Conservation (phyloP, 31 red algal genomes). For the Porphyra umbilicalis region DNA sequence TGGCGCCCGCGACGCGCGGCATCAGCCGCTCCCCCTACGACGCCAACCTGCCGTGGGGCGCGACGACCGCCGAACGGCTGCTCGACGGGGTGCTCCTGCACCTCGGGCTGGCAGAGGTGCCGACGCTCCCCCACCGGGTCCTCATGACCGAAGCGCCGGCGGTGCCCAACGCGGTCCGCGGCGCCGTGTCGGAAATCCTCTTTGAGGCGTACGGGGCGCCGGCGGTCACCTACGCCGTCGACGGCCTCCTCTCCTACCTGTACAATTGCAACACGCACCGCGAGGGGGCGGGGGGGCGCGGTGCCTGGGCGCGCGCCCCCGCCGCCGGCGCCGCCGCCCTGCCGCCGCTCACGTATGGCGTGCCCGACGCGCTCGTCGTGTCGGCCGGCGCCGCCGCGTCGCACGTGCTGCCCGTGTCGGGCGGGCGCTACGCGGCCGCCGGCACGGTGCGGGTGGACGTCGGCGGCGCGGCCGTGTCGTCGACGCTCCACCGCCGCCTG, state of each 20-base stretch:
- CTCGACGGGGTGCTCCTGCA: slow-evolving; percentile 60
- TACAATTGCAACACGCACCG: slow-evolving; percentile 33
- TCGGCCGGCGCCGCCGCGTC: slow-evolving; percentile 50
- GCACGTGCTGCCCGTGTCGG: slow-evolving; percentile 60
- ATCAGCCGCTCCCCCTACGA: slow-evolving; percentile 56
- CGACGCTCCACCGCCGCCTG: slow-evolving; percentile 41
- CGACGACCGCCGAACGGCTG: slow-evolving; percentile 61
- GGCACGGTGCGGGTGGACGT: slow-evolving; percentile 55
- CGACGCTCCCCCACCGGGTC: slow-evolving; percentile 34
- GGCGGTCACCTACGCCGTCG: slow-evolving; percentile 54
- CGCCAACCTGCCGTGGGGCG: slow-evolving; percentile 50
- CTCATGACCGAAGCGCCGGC: slow-evolving; percentile 72
- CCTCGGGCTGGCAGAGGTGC: slow-evolving; percentile 58
- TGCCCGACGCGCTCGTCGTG: slow-evolving; percentile 36
- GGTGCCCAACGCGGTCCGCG: slow-evolving; percentile 63
- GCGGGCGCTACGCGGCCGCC: slow-evolving; percentile 13
- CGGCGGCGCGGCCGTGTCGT: slow-evolving; percentile 47
- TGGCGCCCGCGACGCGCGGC: slow-evolving; percentile 52
- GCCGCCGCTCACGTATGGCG: slow-evolving; percentile 20
- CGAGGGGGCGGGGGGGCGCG: neutral
- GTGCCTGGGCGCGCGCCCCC: neutral
- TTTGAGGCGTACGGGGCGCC: slow-evolving; percentile 81
- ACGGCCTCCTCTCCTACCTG: slow-evolving; percentile 71
- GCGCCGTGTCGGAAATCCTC: slow-evolving; percentile 58
- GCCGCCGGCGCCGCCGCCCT: neutral